phyloP scores from a whole-genome alignment of 2,329 filamentous ascomycete genomes.

The Microcyclospora tardicrescens region DNA sequence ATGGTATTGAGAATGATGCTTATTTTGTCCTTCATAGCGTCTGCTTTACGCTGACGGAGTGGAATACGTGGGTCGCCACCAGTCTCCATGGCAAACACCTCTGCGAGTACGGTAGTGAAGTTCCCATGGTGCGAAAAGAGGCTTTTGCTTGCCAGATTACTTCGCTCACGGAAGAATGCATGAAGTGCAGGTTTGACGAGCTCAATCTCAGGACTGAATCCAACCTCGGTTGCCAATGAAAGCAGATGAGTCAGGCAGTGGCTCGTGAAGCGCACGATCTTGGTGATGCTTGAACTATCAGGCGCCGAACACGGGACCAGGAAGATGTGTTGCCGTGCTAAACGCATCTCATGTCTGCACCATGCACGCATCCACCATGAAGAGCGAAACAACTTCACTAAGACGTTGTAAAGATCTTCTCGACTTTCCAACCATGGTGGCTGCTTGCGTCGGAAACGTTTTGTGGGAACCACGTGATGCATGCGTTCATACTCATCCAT shows the following conservation, averaged over 20 bases:
- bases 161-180: constrained; percentile 23
- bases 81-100: constrained; percentile 29
- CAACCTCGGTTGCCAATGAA: constrained; percentile 22
- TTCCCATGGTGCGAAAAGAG: constrained; percentile 20
- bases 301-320: constrained; percentile 24
- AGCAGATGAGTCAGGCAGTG: constrained; percentile 30
- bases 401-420: constrained; percentile 20
- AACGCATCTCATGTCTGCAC: constrained; percentile 33
- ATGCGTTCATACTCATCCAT: constrained; percentile 25
- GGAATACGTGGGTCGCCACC: constrained; percentile 31
- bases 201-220: constrained; percentile 20
- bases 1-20: constrained; percentile 30
- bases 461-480: constrained; percentile 16
- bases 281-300: constrained; percentile 8
- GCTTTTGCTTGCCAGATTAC: constrained; percentile 14
- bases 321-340: constrained; percentile 29
- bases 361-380: constrained; percentile 33
- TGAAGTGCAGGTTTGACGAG: constrained; percentile 20
- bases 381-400: constrained; percentile 27
- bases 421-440: constrained; percentile 20
- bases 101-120: constrained; percentile 24
- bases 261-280: constrained; percentile 28
- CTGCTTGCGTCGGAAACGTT: constrained; percentile 21
- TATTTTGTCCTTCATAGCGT: constrained; percentile 32
- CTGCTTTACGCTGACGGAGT: constrained; percentile 25